Base-by-base conservation (phyloP, 257 asterid species). In the Nemophila menziesii region DNA sequence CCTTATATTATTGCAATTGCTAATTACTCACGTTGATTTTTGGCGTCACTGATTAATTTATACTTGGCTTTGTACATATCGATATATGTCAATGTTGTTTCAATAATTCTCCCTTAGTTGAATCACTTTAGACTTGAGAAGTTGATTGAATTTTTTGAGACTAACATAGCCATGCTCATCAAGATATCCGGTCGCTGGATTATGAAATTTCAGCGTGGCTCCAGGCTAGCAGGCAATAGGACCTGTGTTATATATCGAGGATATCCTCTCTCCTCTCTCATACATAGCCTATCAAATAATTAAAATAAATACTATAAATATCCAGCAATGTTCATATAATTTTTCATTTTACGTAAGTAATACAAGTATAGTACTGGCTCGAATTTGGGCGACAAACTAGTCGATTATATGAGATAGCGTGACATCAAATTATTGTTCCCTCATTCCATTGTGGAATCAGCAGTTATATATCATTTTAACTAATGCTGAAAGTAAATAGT, bases 11-110 rank as follows among this genome's bases (percentile, higher is more conserved):
- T n/a, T n/a, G n/a, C n/a, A n/a, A n/a, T n/a, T n/a, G n/a, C n/a
- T n/a, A n/a, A n/a, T n/a, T n/a, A 9, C n/a, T 23, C 11, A 65
- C 93, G 90, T 67, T 60, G 71, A 22, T 42, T 54, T 43, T 52
- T 74, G 21, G 82, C 77, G 0, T 65, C 39, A 44, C 67, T 54
- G 64, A 86, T 79, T 20, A 86, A 49, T 13, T 71, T 71, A 39
- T 79, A 72, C 64, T 82, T 82, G 17, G 85, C 94, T 1, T 22
- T 56, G 51, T 68, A 79, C 49, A 82, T 64, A 17, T 86, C 96
- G 1, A 77, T 87, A 14, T 74, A 66, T 22, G 76, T 61, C 37
- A 86, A 11, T 1, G 77, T 47, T 11, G 86, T 78, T 10, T 44
- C 65, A 8, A 36, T 10, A 76, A 68, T 24, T 68, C 66, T 38